Conservation (phyloP, 805 yeast genomes). For the Isabelozyma rhagii region DNA sequence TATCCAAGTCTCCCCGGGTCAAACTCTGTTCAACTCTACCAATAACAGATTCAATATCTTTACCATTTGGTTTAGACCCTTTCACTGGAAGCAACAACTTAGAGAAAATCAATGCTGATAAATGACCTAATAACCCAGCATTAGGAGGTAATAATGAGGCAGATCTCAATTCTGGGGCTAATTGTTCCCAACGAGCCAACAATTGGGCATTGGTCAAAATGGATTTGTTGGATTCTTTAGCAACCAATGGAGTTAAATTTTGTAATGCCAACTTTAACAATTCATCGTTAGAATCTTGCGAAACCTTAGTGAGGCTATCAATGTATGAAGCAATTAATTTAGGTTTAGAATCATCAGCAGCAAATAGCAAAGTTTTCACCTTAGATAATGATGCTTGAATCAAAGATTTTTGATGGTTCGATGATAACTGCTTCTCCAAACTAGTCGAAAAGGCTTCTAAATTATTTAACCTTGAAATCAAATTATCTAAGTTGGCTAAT, state of each 20-base stretch:
- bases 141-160: slow-evolving; percentile 90
- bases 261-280: slow-evolving; percentile 28
- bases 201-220: slow-evolving; percentile 77
- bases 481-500: slow-evolving; percentile 61
- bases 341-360: slow-evolving; percentile 15
- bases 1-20: slow-evolving; percentile 71
- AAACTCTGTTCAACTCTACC: slow-evolving; percentile 80
- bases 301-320: slow-evolving; percentile 23
- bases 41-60: slow-evolving; percentile 83
- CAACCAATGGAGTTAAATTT: slow-evolving; percentile 34
- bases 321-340: slow-evolving; percentile 36
- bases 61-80: slow-evolving; percentile 71
- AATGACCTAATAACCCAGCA: slow-evolving; percentile 92
- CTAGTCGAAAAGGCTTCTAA: slow-evolving; percentile 53
- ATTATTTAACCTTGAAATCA: slow-evolving; percentile 51
- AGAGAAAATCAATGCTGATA: slow-evolving; percentile 76
- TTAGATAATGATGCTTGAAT: slow-evolving; percentile 30
- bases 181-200: slow-evolving; percentile 71
- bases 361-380: slow-evolving; percentile 23
- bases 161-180: slow-evolving; percentile 83
- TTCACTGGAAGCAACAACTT: slow-evolving; percentile 70
- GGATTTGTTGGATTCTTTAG: slow-evolving; percentile 41
- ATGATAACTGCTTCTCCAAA: slow-evolving; percentile 34
- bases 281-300: slow-evolving; percentile 27
- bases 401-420: slow-evolving; percentile 31